Base-by-base conservation (phyloP, 2,329 filamentous ascomycete genomes). In the Exophiala viscosa region DNA sequence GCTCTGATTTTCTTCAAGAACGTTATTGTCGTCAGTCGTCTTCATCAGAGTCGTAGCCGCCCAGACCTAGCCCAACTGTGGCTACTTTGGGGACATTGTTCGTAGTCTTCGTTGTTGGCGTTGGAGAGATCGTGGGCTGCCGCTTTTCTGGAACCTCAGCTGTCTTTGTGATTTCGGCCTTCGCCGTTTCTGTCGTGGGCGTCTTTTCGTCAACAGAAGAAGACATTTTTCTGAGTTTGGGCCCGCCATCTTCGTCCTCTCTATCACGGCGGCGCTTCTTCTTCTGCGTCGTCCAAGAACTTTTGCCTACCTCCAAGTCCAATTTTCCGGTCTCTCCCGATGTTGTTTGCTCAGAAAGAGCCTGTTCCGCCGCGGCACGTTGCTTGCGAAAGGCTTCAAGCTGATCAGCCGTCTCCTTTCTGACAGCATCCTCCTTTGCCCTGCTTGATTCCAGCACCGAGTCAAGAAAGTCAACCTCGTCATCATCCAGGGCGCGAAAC, bases 381-480 rank as follows among this genome's bases (percentile, higher is more conserved):
- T 81, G 78, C 55, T 73, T 75, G 28, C 81, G 76, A 59, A 85
- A 86, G 1, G 72, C 62, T 36, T 83, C 80, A 9, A 86, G 67
- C 62, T 81, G 78, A 57, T 83, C 79, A 4, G 71, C 69, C 0
- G 81, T 85, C 59, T 85, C 80, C 60, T 75, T 79, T 61, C 74
- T 78, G 40, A 84, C 72, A 3, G 74, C 77, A 2, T 71, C 75
- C 60, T 85, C 82, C 63, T 82, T 73, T 17, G 75, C 76, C 20
- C 80, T 73, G 20, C 77, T 79, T 5, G 75, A 77, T 60, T 83
- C 80, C 32, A 81, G 69, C 1, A 85, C 71, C 0, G 78, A 79
- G 55, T 84, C 76, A 3, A 78, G 65, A 54, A 77, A 78, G 2
- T 77, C 76, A 42, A 77, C 67, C 58, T 78, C 75, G 52, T 77